These are phyloP conservation scores for Diospyros lotus DNA, from an alignment of 148 eudicot genomes.

Conservation along the genomic window DNA sequence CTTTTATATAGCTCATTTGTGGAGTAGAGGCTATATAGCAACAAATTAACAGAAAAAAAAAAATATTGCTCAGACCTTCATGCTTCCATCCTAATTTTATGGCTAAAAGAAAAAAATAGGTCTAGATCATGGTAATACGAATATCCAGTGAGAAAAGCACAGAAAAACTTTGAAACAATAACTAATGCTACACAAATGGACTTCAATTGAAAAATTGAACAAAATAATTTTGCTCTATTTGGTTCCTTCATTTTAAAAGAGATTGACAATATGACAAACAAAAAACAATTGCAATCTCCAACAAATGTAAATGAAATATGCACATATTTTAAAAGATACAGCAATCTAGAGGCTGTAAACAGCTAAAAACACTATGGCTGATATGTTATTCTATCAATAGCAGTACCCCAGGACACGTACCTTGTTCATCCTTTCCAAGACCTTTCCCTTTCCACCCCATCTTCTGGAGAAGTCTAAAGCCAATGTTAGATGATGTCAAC, in stretches of 20 bases:
- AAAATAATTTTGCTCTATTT: neutral
- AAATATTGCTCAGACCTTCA: too few species aligned
- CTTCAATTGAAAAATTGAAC: neutral
- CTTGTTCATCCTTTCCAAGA: slow-evolving; percentile 92
- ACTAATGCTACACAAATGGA: neutral
- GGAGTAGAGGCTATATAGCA: too few species aligned
- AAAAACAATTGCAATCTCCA: neutral
- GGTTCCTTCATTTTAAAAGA: neutral
- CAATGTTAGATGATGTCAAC: slow-evolving; percentile 76
- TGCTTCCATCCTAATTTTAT: too few species aligned
- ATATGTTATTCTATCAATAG: neutral
- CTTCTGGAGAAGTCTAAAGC: slow-evolving; percentile 89
- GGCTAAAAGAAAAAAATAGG: too few species aligned
- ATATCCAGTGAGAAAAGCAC: too few species aligned
- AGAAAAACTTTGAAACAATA: too few species aligned
- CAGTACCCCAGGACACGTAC: slow-evolving; percentile 29
- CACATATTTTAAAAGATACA: neutral
- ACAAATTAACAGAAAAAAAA: too few species aligned
- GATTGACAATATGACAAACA: neutral
- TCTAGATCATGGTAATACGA: too few species aligned
- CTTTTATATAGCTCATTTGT: too few species aligned
- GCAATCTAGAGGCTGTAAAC: neutral
- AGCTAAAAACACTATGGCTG: neutral
- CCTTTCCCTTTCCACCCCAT: slow-evolving; percentile 99
- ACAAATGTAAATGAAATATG: neutral